These are phyloP conservation scores for Candida odintsovae DNA, from an alignment of 805 yeast genomes.

Conservation along the genomic window DNA sequence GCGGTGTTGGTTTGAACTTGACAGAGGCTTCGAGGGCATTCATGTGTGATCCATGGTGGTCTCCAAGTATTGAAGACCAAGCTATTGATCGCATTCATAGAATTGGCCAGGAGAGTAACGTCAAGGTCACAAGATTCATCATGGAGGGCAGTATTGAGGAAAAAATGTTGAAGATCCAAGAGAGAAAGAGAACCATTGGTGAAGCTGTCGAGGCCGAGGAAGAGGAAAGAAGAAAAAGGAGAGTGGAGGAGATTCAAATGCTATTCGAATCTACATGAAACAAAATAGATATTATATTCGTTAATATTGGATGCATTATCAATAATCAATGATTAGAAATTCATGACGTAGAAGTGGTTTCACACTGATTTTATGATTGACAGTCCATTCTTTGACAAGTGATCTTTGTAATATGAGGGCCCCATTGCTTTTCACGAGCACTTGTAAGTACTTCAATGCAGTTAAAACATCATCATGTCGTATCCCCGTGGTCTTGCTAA, in stretches of 20 bases:
- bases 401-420: conserved; percentile 11
- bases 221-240: conserved; percentile 62
- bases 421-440: conserved; percentile 28
- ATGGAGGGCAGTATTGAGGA: conserved; percentile 81
- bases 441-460: conserved; percentile 53
- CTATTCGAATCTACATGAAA: conserved; percentile 40
- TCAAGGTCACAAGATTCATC: conserved; percentile 73
- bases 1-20: conserved; percentile 88
- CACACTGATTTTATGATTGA: conserved; percentile 10
- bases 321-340: conserved; percentile 2
- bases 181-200: conserved; percentile 74
- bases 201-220: conserved; percentile 73
- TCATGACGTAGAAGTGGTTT: conserved; percentile 5
- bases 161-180: conserved; percentile 83
- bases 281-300: background rate
- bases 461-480: conserved; percentile 54
- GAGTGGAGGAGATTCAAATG: conserved; percentile 68
- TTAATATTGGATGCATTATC: conserved; percentile 4
- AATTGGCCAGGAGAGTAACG: conserved; percentile 75
- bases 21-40: conserved; percentile 82
- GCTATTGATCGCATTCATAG: conserved; percentile 90
- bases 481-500: conserved; percentile 57
- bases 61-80: conserved; percentile 84
- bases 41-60: conserved; percentile 98
- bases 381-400: conserved; percentile 12